These are phyloP conservation scores for Aspergillus conjunctus DNA, from an alignment of 495 filamentous ascomycete species.

Conservation along the genomic window DNA sequence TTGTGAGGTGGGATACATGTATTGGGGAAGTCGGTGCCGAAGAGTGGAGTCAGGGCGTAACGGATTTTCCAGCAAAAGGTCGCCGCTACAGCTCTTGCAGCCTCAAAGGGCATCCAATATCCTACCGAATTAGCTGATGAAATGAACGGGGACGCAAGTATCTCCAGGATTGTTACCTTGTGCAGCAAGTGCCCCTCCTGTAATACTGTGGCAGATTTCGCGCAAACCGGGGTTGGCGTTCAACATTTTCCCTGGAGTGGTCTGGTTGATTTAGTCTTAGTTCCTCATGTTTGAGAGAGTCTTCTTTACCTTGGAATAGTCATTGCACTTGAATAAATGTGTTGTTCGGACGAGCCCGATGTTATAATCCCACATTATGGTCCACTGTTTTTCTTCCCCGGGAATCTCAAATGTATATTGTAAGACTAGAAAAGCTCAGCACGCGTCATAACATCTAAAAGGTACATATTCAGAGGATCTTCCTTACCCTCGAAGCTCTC, in stretches of 20 bases:
- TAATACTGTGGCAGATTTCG: slow-evolving; percentile 90
- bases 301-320: slow-evolving; percentile 74
- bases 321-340: slow-evolving; percentile 88
- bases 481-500: slow-evolving; percentile 82
- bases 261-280: slow-evolving; percentile 52
- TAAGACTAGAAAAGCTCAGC: slow-evolving; percentile 63
- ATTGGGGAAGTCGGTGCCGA: slow-evolving; percentile 75
- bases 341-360: slow-evolving; percentile 94
- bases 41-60: slow-evolving; percentile 81
- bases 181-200: slow-evolving; percentile 82
- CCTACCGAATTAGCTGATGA: slow-evolving; percentile 41
- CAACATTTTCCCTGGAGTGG: slow-evolving; percentile 79
- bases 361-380: slow-evolving; percentile 96
- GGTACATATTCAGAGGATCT: background rate
- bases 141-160: background rate
- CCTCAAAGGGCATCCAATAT: slow-evolving; percentile 94
- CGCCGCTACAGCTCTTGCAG: slow-evolving; percentile 78
- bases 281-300: background rate
- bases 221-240: slow-evolving; percentile 77
- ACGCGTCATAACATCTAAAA: background rate
- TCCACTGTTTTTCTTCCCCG: slow-evolving; percentile 65
- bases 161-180: slow-evolving; percentile 66
- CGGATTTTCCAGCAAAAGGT: slow-evolving; percentile 89
- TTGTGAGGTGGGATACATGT: slow-evolving; percentile 66
- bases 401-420: slow-evolving; percentile 84